These are phyloP conservation scores for Amauroascus verrucosus DNA, from an alignment of 2,329 filamentous ascomycete genomes.

Conservation along the genomic window DNA sequence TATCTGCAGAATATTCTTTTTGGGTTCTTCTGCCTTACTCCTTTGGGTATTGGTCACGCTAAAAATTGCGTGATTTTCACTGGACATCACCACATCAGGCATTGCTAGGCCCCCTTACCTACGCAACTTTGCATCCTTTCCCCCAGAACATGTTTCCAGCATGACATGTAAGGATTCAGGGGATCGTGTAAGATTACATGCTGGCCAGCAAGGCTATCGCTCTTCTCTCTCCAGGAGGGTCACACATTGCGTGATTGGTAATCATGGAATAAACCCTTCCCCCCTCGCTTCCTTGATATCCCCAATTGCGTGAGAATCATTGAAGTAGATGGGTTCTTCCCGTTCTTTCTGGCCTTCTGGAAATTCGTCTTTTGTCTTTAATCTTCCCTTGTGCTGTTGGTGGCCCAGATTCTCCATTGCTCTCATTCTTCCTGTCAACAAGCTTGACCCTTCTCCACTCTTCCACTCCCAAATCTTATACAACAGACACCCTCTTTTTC, in stretches of 20 bases:
- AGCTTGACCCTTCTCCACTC: background rate
- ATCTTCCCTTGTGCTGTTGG: conserved; percentile 2
- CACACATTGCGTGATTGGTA: conserved; percentile 8
- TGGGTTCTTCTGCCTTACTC: conserved; percentile 6
- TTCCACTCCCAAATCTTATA: background rate
- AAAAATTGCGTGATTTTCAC: conserved; percentile 34
- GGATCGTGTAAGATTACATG: conserved; percentile 6
- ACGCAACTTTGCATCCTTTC: background rate
- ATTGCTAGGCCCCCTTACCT: background rate
- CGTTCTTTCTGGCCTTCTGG: background rate
- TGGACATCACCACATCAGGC: conserved; percentile 24
- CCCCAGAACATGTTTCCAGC: conserved; percentile 2
- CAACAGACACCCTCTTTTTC: background rate
- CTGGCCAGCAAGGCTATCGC: background rate
- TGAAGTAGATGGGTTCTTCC: conserved; percentile 8
- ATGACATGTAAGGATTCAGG: conserved; percentile 3
- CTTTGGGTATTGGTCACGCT: conserved; percentile 6
- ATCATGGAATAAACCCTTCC: too few relatives aligned
- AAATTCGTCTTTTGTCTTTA: background rate
- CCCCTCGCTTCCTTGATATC: conserved; percentile 7
- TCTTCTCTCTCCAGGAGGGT: conserved; percentile 1
- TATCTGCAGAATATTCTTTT: conserved; percentile 3
- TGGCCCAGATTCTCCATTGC: background rate
- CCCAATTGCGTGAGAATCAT: conserved; percentile 3
- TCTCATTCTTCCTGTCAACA: background rate